phyloP scores from a whole-genome alignment of 2,329 filamentous ascomycete genomes.

The Zopfia rhizophila region DNA sequence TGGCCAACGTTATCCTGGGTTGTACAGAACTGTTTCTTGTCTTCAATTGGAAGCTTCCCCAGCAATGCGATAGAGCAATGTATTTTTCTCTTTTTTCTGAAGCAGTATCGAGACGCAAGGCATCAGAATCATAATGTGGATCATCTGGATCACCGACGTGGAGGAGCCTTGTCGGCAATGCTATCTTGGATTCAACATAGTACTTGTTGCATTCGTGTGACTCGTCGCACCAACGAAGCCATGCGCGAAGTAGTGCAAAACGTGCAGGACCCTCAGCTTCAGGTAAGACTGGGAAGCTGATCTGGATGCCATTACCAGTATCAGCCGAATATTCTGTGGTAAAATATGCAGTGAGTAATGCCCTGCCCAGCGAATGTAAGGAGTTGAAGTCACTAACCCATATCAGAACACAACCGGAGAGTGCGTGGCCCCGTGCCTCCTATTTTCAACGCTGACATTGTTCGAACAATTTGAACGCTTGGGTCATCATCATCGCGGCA shows the following conservation, averaged over 20 bases:
- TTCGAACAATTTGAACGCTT: constrained; percentile 8
- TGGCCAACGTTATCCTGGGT: constrained; percentile 18
- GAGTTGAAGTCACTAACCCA: constrained; percentile 15
- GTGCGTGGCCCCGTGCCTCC: constrained; percentile 6
- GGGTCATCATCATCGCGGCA: constrained; percentile 8
- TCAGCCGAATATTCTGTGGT: constrained; percentile 11
- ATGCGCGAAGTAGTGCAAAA: constrained; percentile 11
- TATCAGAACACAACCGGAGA: constrained; percentile 15
- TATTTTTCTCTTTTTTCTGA: constrained; percentile 17
- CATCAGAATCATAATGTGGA: constrained; percentile 10
- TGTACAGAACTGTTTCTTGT: constrained; percentile 24
- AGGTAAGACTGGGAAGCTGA: constrained; percentile 5
- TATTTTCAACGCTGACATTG: constrained; percentile 11
- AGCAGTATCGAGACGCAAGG: constrained; percentile 16
- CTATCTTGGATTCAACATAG: no score
- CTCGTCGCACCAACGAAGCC: constrained; percentile 18
- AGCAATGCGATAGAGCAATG: constrained; percentile 30
- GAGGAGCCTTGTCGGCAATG: constrained; percentile 16
- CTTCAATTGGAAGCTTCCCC: constrained; percentile 21
- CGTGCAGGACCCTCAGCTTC: constrained; percentile 5
- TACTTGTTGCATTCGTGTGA: constrained; percentile 6
- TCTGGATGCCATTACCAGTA: constrained; percentile 4
- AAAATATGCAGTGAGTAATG: constrained; percentile 16
- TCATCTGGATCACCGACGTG: constrained; percentile 8
- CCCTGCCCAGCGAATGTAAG: constrained; percentile 6